phyloP scores from a whole-genome alignment of 768 basidiomycete genomes.

The Roridomyces roridus region DNA sequence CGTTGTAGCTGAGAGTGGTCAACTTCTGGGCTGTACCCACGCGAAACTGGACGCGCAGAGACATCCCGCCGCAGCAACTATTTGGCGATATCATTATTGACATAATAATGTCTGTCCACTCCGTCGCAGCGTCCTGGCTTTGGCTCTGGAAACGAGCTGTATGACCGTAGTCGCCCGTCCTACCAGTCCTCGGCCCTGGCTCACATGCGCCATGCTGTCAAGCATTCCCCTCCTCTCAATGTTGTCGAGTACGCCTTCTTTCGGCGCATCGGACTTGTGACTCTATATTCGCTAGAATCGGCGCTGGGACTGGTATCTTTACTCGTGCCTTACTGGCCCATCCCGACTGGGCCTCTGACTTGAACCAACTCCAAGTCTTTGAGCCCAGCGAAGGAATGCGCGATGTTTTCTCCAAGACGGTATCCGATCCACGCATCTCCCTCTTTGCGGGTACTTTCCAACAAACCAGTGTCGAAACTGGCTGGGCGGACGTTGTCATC shows the following conservation, averaged over 20 bases:
- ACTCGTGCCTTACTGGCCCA: conserved; percentile 80
- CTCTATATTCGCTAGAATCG: conserved; percentile 56
- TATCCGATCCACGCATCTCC: conserved; percentile 58
- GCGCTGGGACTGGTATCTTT: conserved; percentile 89
- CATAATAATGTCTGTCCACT: conserved; percentile 51
- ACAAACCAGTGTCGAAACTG: conserved; percentile 59
- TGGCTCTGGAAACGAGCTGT: conserved; percentile 79
- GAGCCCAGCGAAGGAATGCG: conserved; percentile 94
- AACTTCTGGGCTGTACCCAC: conserved; percentile 16
- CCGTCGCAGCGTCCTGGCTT: conserved; percentile 77
- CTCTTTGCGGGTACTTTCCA: conserved; percentile 76
- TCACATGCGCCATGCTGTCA: conserved; percentile 60
- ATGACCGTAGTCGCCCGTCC: conserved; percentile 81
- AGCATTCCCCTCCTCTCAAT: conserved; percentile 50
- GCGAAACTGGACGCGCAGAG: conserved; percentile 15
- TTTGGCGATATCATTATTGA: background rate
- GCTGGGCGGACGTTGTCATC: conserved; percentile 80
- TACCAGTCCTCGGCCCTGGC: conserved; percentile 72
- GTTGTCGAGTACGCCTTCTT: conserved; percentile 66
- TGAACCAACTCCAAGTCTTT: conserved; percentile 67
- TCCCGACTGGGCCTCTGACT: conserved; percentile 53
- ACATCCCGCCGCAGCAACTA: background rate
- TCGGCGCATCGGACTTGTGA: background rate
- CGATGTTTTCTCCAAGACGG: conserved; percentile 62
- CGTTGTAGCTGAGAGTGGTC: conserved; percentile 23